Conservation (phyloP, 2,329 filamentous ascomycete species). For the Aureobasidium sp. region DNA sequence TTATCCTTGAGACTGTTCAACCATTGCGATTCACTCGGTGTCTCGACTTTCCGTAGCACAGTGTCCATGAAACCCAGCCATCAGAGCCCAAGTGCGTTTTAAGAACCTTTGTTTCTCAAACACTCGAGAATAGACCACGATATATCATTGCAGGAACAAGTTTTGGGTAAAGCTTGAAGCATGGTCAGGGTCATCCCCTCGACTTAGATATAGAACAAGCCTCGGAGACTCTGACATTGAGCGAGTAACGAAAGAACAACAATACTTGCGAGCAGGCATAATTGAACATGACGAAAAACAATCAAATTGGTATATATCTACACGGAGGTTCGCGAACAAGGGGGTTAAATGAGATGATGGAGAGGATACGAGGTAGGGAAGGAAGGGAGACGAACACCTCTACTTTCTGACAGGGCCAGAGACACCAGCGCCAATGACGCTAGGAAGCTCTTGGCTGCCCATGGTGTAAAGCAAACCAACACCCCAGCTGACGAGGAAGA, state of each 20-base stretch:
- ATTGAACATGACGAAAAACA: neutral
- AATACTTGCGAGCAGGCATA: no score
- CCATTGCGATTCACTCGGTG: no score
- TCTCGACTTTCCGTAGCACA: no score
- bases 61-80: no score
- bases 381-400: neutral
- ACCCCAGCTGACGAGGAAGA: constrained; percentile 61
- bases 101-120: neutral
- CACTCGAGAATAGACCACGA: no score
- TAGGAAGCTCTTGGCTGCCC: constrained; percentile 80
- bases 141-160: no score
- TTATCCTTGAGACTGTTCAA: no score
- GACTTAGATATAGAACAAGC: no score
- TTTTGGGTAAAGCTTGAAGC: no score
- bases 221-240: no score
- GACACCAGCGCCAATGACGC: constrained; percentile 93
- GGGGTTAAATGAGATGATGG: neutral
- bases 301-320: constrained; percentile 17
- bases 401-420: constrained; percentile 51
- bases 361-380: neutral
- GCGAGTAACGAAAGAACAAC: neutral
- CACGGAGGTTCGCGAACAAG: neutral
- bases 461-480: constrained; percentile 76
- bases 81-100: no score
- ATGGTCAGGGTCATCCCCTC: neutral